These are phyloP conservation scores for Paragyromitra xinjiangensis DNA, from an alignment of 495 filamentous ascomycete genomes.

Conservation along the genomic window DNA sequence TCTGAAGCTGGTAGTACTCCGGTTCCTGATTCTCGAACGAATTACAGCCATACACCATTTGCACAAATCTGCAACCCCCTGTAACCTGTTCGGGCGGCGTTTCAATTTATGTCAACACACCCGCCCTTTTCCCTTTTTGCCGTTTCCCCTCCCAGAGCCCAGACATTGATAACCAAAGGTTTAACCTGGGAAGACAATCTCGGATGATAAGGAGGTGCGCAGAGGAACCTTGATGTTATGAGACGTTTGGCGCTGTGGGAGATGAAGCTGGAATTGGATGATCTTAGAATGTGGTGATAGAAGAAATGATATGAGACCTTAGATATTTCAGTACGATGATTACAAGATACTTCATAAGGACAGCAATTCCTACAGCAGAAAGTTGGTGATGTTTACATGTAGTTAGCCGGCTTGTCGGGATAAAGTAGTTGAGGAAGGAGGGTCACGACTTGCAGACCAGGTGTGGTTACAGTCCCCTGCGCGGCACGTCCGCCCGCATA, in stretches of 20 bases:
- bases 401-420: constrained; percentile 33
- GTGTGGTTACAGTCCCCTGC: constrained; percentile 37
- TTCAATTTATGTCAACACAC: constrained; percentile 53
- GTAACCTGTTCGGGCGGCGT: constrained; percentile 42
- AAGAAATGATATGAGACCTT: neutral
- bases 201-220: constrained; percentile 27
- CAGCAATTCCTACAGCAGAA: neutral
- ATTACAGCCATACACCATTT: constrained; percentile 20
- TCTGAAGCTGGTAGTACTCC: constrained; percentile 32
- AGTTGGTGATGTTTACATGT: constrained; percentile 12
- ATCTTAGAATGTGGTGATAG: neutral
- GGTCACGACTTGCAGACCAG: constrained; percentile 20
- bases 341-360: constrained; percentile 6
- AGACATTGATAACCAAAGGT: constrained; percentile 21
- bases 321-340: neutral
- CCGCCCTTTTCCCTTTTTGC: constrained; percentile 35
- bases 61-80: constrained; percentile 27
- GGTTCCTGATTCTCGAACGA: constrained; percentile 39
- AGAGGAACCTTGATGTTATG: constrained; percentile 9
- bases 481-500: constrained; percentile 38
- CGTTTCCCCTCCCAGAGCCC: constrained; percentile 15
- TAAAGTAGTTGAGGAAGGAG: constrained; percentile 22
- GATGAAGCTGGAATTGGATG: constrained; percentile 30
- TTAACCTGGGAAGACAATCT: constrained; percentile 37
- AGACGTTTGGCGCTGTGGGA: constrained; percentile 28